A percentile compares a stretch with the other conserved stretches of the same genome.
Evolutionary conservation across 768 basidiomycete species (phyloP).

Genomic region (Kwoniella europaea): DNA sequence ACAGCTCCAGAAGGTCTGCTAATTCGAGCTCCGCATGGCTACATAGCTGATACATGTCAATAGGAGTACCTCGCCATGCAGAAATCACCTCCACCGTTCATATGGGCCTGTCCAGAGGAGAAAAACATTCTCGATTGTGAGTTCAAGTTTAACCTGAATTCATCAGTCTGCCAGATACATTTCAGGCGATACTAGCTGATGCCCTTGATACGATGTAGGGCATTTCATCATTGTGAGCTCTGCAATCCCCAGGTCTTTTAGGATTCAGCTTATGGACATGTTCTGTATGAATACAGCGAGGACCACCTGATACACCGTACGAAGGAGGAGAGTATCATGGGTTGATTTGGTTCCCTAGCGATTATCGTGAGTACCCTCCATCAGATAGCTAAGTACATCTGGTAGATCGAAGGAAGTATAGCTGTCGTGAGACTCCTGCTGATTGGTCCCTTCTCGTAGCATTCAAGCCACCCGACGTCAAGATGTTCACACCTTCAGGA

Average conservation of each 20-base stretch:
- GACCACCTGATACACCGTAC: conserved; percentile 91
- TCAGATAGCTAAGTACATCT: no score
- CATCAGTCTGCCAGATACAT: no score
- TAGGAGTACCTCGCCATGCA: conserved; percentile 95
- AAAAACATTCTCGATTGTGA: conserved; percentile 94
- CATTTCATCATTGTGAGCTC: conserved; percentile 84
- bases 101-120: conserved; percentile 94
- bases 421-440: no score
- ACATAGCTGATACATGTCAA: not conserved
- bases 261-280: not conserved
- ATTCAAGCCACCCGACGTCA: conserved; percentile 96
- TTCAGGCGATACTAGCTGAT: conserved; percentile 6
- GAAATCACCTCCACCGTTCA: conserved; percentile 89
- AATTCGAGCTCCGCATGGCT: not conserved
- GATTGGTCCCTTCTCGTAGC: conserved; percentile 46
- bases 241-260: not conserved
- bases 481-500: conserved; percentile 66
- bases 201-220: conserved; percentile 65
- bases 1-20: conserved; percentile 48
- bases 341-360: conserved; percentile 84
- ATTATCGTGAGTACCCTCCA: conserved; percentile 66
- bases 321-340: conserved; percentile 93
- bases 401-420: no score
- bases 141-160: conserved; percentile 55
- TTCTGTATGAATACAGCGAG: conserved; percentile 66